A percentile compares a stretch with the other conserved stretches of the same genome.
Conservation (phyloP, 305 asterid species). For the Solanum chacoense region DNA sequence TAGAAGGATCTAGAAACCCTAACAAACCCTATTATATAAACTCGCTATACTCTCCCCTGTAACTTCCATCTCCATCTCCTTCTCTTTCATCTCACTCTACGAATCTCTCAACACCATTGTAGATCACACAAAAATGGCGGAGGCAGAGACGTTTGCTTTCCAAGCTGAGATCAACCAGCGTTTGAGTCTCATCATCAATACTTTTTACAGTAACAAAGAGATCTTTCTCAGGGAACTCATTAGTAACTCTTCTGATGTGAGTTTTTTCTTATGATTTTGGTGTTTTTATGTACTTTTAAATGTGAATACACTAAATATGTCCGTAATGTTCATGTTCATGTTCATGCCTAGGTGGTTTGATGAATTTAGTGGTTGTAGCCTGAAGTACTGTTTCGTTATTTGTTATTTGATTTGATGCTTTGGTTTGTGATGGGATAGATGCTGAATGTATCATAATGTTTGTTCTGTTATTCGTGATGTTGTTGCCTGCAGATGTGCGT, state of each 20-base stretch:
- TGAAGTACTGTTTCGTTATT: background rate
- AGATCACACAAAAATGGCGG: background rate
- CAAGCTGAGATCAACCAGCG: slow-evolving; percentile 7
- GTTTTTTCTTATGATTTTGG: background rate
- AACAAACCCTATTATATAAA: too few relatives aligned
- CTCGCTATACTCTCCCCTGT: too few relatives aligned
- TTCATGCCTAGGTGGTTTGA: background rate
- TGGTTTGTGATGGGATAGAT: background rate
- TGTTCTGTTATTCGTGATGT: background rate
- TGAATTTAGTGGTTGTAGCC: background rate
- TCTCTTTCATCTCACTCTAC: background rate
- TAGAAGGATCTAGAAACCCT: too few relatives aligned
- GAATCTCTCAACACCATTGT: background rate
- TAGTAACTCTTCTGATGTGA: slow-evolving; percentile 7
- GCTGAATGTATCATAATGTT: background rate
- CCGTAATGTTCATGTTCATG: background rate
- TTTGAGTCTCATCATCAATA: slow-evolving; percentile 4
- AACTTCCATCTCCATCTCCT: too few relatives aligned
- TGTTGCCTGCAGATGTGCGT: background rate
- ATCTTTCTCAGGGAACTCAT: slow-evolving; percentile 6
- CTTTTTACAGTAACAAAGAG: slow-evolving; percentile 10
- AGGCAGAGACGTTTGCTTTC: slow-evolving; percentile 8
- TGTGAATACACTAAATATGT: background rate
- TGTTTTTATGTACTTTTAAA: background rate
- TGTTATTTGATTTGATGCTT: background rate